Evolutionary conservation across 2,329 filamentous ascomycete genomes (phyloP).

Genomic region (Xylaria sp.): DNA sequence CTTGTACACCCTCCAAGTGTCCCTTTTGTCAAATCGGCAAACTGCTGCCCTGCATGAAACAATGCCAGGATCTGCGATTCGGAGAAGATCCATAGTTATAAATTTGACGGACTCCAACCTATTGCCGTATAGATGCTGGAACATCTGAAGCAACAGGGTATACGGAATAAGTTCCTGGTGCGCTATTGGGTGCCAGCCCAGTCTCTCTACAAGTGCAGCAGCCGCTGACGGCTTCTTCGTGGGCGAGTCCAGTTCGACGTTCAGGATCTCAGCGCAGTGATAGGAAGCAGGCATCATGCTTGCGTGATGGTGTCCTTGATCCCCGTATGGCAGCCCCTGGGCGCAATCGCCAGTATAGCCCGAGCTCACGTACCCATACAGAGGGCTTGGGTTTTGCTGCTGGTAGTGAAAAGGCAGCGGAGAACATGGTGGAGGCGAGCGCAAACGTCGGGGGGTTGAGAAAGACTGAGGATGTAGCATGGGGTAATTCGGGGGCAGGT

Average conservation of each 20-base stretch:
- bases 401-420: constrained; percentile 13
- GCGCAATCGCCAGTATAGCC: background rate
- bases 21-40: constrained; percentile 21
- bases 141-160: constrained; percentile 21
- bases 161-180: constrained; percentile 12
- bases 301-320: constrained; percentile 11
- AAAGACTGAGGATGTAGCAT: constrained; percentile 10
- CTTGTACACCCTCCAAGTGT: constrained; percentile 22
- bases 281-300: background rate
- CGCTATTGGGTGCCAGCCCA: constrained; percentile 16
- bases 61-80: constrained; percentile 6
- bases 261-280: constrained; percentile 13
- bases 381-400: constrained; percentile 1
- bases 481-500: constrained; percentile 2
- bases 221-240: constrained; percentile 10
- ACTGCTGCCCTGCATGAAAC: constrained; percentile 20
- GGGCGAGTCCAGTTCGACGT: constrained; percentile 18
- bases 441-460: constrained; percentile 12
- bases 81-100: constrained; percentile 17
- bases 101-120: constrained; percentile 20
- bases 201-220: constrained; percentile 9
- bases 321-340: background rate
- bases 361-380: constrained; percentile 3
- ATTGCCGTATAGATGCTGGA: constrained; percentile 19
- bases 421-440: constrained; percentile 11